Conservation (phyloP, 805 yeast genomes). For the Saccharomycopsis capsularis region DNA sequence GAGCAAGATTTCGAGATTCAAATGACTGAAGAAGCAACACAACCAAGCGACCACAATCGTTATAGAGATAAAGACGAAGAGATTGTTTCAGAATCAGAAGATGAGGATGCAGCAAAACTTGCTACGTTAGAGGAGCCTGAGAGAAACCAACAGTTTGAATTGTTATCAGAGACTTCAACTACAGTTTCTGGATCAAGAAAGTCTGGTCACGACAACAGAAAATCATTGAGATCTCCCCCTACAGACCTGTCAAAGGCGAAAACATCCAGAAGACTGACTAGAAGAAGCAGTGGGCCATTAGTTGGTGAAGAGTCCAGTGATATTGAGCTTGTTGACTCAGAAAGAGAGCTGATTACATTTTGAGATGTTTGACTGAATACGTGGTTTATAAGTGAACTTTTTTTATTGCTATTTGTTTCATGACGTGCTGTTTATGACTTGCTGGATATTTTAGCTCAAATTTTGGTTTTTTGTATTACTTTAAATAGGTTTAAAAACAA, state of each 20-base stretch:
- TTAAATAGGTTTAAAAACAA: too few species aligned
- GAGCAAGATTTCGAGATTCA: not conserved
- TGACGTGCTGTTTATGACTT: too few species aligned
- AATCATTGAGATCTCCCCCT: not conserved
- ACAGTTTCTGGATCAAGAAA: not conserved
- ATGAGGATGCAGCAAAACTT: not conserved
- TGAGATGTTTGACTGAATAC: too few species aligned
- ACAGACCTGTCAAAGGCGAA: not conserved
- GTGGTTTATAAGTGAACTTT: too few species aligned
- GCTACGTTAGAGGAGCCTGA: not conserved
- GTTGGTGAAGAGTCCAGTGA: constrained; percentile 4
- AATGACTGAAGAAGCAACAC: not conserved
- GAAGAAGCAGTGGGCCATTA: not conserved
- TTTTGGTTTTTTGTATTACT: too few species aligned
- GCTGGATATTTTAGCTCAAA: too few species aligned
- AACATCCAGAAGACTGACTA: not conserved
- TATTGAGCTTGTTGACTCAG: not conserved
- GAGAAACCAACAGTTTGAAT: not conserved
- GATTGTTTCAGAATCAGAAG: too few species aligned
- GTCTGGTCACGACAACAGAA: not conserved
- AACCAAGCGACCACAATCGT: not conserved
- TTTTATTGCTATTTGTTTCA: too few species aligned
- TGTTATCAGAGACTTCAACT: not conserved
- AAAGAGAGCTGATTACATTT: too few species aligned
- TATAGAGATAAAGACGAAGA: not conserved